A percentile compares a stretch with the other conserved stretches of the same genome.
Conservation (phyloP, 73 alveolate genomes). For the Chromera velia region DNA sequence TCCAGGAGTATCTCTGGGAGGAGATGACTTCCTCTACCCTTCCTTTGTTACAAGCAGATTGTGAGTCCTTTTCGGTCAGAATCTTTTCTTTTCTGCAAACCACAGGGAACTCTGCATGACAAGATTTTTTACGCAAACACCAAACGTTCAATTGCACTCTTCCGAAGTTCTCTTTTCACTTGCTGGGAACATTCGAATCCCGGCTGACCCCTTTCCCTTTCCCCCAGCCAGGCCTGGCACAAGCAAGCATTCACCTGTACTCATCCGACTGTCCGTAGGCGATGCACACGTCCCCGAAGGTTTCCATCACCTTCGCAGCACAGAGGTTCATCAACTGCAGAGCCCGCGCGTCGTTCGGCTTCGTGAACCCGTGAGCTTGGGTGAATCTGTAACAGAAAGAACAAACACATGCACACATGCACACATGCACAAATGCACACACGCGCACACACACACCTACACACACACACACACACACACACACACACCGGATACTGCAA, state of each 20-base stretch:
- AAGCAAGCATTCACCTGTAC: conserved; percentile 71
- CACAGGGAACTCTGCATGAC: no score
- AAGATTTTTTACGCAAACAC: no score
- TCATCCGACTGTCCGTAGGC: conserved; percentile 96
- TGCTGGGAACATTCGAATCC: not conserved
- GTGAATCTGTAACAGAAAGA: conserved; percentile 49
- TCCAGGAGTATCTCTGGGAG: no score
- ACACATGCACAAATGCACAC: not conserved
- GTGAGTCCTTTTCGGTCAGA: no score
- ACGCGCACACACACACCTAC: not conserved
- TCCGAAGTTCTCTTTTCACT: not conserved
- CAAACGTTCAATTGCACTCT: no score
- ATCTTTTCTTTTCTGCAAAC: no score
- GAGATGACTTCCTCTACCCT: no score
- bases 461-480: not conserved
- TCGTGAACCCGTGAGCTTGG: conserved; percentile 70
- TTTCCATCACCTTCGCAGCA: conserved; percentile 79
- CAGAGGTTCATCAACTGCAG: conserved; percentile 71
- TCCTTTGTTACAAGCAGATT: no score
- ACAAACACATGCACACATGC: not conserved
- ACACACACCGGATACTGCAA: no score
- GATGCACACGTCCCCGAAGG: conserved; percentile 77
- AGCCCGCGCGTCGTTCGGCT: conserved; percentile 87
- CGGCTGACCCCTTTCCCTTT: not conserved
- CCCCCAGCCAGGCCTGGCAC: not conserved